Percentiles rank a stretch among this genome's conserved stretches.
These are phyloP conservation scores for Teunomyces aglyptinius DNA, from an alignment of 805 yeast genomes.

Conservation along the genomic window DNA sequence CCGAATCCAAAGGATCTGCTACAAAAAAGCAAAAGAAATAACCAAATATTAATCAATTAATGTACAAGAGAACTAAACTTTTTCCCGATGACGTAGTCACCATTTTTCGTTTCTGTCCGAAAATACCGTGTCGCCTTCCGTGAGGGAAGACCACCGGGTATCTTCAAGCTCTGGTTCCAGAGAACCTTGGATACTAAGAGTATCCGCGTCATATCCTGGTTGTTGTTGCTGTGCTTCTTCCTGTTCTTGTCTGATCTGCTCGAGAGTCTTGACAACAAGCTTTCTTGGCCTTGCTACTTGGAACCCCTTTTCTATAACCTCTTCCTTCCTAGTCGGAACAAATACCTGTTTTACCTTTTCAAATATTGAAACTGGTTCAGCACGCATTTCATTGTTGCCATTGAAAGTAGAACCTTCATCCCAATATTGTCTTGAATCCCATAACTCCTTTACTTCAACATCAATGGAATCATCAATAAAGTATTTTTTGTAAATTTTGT, in stretches of 20 bases:
- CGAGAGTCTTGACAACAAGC: constrained; percentile 23
- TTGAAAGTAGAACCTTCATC: background rate
- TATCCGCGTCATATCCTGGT: background rate
- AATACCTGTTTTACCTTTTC: background rate
- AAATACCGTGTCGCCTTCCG: background rate
- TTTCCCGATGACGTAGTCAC: background rate
- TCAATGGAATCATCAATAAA: constrained; percentile 43
- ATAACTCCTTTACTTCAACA: constrained; percentile 49
- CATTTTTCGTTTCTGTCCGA: constrained; percentile 2
- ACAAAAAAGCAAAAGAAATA: constrained; percentile 5
- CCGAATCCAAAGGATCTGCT: constrained; percentile 5
- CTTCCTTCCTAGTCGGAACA: background rate
- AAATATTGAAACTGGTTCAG: background rate
- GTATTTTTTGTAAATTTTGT: constrained; percentile 45
- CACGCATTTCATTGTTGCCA: background rate
- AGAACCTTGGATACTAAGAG: background rate
- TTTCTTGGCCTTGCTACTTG: constrained; percentile 36
- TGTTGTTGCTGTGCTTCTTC: background rate
- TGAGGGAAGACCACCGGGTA: background rate
- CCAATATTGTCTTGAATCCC: constrained; percentile 46
- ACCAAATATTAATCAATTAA: background rate
- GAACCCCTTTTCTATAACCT: constrained; percentile 22
- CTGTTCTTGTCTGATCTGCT: background rate
- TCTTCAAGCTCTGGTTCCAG: background rate
- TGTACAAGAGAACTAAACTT: constrained; percentile 2